Conservation (phyloP, 2,329 filamentous ascomycete species). For the Huntiella bhutanensis region DNA sequence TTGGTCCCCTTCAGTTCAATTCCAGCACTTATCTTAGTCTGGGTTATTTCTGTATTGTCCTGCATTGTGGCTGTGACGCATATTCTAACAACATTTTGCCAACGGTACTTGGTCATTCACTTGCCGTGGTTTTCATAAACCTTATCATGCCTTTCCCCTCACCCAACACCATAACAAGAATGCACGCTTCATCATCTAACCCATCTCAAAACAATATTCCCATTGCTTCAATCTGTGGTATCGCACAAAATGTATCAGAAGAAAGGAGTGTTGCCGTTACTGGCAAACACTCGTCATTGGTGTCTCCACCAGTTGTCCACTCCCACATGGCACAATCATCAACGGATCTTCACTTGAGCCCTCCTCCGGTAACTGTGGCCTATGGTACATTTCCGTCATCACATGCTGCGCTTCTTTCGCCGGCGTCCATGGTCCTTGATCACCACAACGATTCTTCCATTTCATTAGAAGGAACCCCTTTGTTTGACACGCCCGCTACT, state of each 20-base stretch:
- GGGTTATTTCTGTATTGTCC: no score
- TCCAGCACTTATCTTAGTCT: no score
- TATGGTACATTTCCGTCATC: not conserved
- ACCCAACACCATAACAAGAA: not conserved
- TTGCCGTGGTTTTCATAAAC: no score
- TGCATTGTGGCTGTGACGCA: no score
- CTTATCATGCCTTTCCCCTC: not conserved
- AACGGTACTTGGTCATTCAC: no score
- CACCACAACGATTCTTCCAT: conserved; percentile 1
- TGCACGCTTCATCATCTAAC: not conserved
- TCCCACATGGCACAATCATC: conserved; percentile 3
- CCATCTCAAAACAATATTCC: not conserved
- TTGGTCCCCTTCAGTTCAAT: no score
- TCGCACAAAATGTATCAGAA: conserved; percentile 9
- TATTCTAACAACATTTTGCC: no score
- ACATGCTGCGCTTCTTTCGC: conserved; percentile 5
- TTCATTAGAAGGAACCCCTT: not conserved
- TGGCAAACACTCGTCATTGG: conserved; percentile 5
- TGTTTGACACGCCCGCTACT: not conserved
- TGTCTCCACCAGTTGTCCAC: conserved; percentile 9
- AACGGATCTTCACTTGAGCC: conserved; percentile 2
- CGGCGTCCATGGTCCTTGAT: conserved; percentile 8
- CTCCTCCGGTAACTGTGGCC: not conserved
- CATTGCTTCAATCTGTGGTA: conserved; percentile 7
- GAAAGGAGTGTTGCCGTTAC: not conserved